phyloP scores from a whole-genome alignment of 2,329 filamentous ascomycete genomes.

The Dothistroma pini region DNA sequence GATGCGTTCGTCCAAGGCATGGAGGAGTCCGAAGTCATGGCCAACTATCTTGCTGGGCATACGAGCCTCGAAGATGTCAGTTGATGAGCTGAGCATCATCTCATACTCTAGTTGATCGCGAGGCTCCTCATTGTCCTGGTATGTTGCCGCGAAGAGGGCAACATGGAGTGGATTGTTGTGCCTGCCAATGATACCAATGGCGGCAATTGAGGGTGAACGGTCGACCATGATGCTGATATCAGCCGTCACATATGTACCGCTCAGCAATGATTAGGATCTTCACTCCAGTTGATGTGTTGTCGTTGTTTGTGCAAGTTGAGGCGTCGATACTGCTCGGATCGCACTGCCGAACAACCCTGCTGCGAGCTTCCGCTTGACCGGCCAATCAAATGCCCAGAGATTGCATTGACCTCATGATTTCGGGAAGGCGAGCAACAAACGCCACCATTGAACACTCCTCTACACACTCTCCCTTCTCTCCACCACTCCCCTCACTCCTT shows the following conservation, averaged over 20 bases:
- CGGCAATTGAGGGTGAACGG: conserved; percentile 72
- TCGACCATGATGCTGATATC: conserved; percentile 41
- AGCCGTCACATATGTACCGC: not conserved
- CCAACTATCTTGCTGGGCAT: conserved; percentile 68
- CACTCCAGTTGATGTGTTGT: not conserved
- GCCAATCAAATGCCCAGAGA: conserved; percentile 1
- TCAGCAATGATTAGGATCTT: not conserved
- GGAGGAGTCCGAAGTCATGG: conserved; percentile 85
- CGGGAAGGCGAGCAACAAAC: not conserved
- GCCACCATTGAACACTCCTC: not conserved
- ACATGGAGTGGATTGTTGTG: conserved; percentile 96
- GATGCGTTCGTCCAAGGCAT: conserved; percentile 88
- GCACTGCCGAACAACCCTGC: not conserved
- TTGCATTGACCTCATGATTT: conserved; percentile 3
- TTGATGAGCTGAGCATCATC: conserved; percentile 82
- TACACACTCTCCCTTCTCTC: not conserved
- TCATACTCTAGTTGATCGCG: conserved; percentile 83
- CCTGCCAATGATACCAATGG: conserved; percentile 89
- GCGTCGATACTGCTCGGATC: not conserved
- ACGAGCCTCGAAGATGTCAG: conserved; percentile 90
- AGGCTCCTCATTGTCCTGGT: conserved; percentile 30
- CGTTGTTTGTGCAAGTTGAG: not conserved
- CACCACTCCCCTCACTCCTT: conserved; percentile 4
- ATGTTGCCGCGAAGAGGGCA: conserved; percentile 72
- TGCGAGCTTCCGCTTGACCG: not conserved